A percentile compares a stretch with the other conserved stretches of the same genome.
These are phyloP conservation scores for Trichothecium sympodiale DNA, from an alignment of 2,329 filamentous ascomycete genomes.

Conservation along the genomic window DNA sequence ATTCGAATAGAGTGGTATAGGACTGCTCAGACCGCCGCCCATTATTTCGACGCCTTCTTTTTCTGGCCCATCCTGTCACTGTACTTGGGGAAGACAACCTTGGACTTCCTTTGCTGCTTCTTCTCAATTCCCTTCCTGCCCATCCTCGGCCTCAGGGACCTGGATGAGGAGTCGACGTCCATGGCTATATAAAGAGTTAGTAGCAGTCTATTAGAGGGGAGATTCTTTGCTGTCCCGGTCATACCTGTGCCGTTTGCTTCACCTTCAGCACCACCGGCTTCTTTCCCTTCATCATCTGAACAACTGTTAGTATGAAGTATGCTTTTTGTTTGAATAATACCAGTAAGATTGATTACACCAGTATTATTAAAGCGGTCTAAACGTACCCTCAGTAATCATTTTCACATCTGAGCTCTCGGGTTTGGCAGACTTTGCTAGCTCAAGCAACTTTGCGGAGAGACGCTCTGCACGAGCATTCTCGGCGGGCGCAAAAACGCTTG, in stretches of 20 bases:
- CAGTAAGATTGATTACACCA: background rate
- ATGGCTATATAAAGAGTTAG: slow-evolving; percentile 27
- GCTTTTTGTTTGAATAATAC: too few relatives aligned
- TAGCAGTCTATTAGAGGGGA: background rate
- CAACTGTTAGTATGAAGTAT: background rate
- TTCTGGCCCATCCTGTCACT: slow-evolving; percentile 38
- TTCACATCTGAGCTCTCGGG: slow-evolving; percentile 42
- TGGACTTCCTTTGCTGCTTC: slow-evolving; percentile 41
- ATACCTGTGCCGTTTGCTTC: slow-evolving; percentile 12
- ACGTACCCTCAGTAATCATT: slow-evolving; percentile 28
- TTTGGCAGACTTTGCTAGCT: slow-evolving; percentile 67
- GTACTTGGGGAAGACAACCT: slow-evolving; percentile 51
- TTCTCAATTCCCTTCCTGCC: slow-evolving; percentile 46
- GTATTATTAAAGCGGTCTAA: background rate
- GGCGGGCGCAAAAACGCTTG: slow-evolving; percentile 72
- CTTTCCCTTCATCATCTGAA: slow-evolving; percentile 13
- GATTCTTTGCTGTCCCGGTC: slow-evolving; percentile 6
- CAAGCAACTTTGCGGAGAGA: slow-evolving; percentile 75
- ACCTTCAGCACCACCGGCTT: slow-evolving; percentile 19
- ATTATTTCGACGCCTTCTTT: slow-evolving; percentile 13
- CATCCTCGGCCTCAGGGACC: slow-evolving; percentile 24
- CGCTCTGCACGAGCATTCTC: slow-evolving; percentile 71
- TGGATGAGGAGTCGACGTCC: slow-evolving; percentile 41
- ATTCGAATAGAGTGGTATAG: background rate
- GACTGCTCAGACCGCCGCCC: background rate